Conservation (phyloP, 1,284 basidiomycete genomes). For the Cystobasidium slooffiae region DNA sequence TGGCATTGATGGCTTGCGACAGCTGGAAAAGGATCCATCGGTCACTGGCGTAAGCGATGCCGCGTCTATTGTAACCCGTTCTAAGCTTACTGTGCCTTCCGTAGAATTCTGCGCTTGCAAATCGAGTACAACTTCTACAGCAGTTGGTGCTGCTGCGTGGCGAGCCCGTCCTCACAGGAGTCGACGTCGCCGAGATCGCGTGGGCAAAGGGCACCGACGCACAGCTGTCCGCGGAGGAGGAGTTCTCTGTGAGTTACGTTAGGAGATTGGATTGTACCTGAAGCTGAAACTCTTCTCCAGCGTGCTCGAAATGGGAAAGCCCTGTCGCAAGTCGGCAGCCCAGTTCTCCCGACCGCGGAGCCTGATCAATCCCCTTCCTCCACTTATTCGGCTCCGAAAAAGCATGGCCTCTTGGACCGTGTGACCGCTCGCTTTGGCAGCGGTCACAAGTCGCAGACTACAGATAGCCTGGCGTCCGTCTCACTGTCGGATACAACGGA, state of each 20-base stretch:
- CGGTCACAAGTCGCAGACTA: background rate
- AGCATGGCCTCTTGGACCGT: constrained; percentile 13
- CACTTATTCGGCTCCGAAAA: background rate
- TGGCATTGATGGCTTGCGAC: constrained; percentile 11
- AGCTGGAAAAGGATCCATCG: constrained; percentile 13
- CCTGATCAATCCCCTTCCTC: background rate
- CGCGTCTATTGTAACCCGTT: background rate
- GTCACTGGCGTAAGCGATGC: background rate
- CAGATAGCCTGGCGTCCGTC: background rate
- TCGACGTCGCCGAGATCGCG: constrained; percentile 29
- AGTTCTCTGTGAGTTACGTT: constrained; percentile 23
- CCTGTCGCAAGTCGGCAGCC: constrained; percentile 3
- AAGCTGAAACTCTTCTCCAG: background rate
- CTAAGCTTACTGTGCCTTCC: no score
- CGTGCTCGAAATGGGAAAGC: constrained; percentile 25
- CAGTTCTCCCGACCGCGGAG: background rate
- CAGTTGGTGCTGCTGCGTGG: constrained; percentile 33
- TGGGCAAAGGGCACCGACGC: constrained; percentile 36
- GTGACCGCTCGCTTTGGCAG: constrained; percentile 18
- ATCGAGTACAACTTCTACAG: constrained; percentile 17
- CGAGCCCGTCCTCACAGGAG: constrained; percentile 11
- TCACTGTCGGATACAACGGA: background rate
- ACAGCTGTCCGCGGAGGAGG: constrained; percentile 30
- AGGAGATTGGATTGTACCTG: background rate
- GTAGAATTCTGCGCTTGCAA: constrained; percentile 13